Evolutionary conservation across 2,329 filamentous ascomycete species (phyloP).

Genomic region (Mycogone perniciosa): DNA sequence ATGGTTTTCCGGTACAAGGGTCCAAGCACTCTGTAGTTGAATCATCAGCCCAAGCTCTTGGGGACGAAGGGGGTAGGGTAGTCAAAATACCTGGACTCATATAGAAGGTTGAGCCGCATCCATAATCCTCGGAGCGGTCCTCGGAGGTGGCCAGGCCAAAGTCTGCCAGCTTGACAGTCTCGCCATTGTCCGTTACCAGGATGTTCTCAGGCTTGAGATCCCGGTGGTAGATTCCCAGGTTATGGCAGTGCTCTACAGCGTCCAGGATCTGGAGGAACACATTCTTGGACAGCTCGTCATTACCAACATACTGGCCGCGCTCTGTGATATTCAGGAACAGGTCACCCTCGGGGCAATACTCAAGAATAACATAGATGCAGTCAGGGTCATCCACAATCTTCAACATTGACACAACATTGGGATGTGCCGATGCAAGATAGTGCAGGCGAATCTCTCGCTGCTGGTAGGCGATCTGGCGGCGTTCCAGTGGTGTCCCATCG

Average conservation of each 20-base stretch:
- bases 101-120: conserved; percentile 97
- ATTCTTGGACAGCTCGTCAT: conserved; percentile 79
- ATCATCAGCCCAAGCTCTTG: conserved; percentile 24
- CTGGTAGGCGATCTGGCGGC: conserved; percentile 82
- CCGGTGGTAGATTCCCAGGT: conserved; percentile 88
- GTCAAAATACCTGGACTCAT: conserved; percentile 83
- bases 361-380: conserved; percentile 92
- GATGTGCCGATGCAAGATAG: conserved; percentile 79
- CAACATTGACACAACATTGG: conserved; percentile 87
- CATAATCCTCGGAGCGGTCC: conserved; percentile 82
- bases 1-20: conserved; percentile 65
- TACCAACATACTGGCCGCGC: conserved; percentile 84
- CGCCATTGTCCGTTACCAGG: conserved; percentile 79
- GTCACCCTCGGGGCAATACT: conserved; percentile 95
- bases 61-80: too few species aligned
- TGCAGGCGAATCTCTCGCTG: conserved; percentile 89
- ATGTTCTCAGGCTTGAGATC: conserved; percentile 99
- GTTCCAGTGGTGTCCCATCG: conserved; percentile 65
- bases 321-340: conserved; percentile 97
- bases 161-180: conserved; percentile 91
- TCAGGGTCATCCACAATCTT: conserved; percentile 89
- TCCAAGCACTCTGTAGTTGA: conserved; percentile 72
- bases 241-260: conserved; percentile 93
- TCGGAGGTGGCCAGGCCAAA: conserved; percentile 92
- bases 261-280: conserved; percentile 94